Evolutionary conservation across 805 yeast species (phyloP), one percentile per base, ranked within the genome.

Genomic region (Alloascoidea hylecoeti): DNA sequence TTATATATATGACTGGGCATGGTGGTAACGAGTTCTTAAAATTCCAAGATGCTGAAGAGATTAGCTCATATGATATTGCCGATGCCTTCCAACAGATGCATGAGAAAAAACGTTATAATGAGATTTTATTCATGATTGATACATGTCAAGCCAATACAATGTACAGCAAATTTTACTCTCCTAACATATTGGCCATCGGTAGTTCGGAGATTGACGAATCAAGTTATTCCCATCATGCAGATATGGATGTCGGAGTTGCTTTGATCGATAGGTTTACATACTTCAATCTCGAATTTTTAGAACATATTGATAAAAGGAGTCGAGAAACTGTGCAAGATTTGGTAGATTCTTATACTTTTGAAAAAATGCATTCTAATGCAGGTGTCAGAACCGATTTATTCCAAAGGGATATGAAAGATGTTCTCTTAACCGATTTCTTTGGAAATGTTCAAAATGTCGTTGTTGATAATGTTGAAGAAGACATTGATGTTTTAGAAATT

Each of bases 121-220:
- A 92, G 62, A 82, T 92, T 23, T 75, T 92, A 52, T 92, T 92
- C 60, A 92, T 92, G 97, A 81, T 92, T 45, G 99, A 92, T 57
- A 92, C 99, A 0, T 92, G 99, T 53, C 98, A 92, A 63, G 98
- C 98, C 17, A 92, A 89, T 58, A 85, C 98, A 13, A 89, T 92
- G 98, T 92, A 81, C 60, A 78, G 94, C 41, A 73, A 80, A 51
- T 76, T 89, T 52, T 86, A 85, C 54, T 80, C 95, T 5, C 97
- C 98, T 23, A 86, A 92, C 54, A 74, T 92, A 35, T 58, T 92
- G 38, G 84, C 96, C 1, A 94, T 89, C 27, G 99, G 98, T 0
- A 85, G 96, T 1, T 81, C 94, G 5, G 80, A 70, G 46, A 44
- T 84, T 4, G 95, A 80, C 39, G 96, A 92, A 58, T 77, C 89